Base-by-base conservation (phyloP, 139 green algal species). In the Mychonastes homosphaera region DNA sequence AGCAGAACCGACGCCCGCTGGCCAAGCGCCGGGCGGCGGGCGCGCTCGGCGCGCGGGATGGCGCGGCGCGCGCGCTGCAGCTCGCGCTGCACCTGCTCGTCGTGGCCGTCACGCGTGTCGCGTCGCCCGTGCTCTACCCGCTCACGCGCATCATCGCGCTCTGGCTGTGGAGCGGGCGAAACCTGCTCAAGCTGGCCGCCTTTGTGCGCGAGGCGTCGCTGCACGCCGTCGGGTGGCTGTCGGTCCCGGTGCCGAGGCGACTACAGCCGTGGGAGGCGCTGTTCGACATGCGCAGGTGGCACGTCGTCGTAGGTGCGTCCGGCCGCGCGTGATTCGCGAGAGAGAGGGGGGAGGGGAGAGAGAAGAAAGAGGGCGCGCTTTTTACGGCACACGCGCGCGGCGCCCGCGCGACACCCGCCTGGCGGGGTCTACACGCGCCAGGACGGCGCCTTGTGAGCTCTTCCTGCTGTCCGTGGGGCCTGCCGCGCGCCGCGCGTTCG, bases 241-340 rank as follows among this genome's bases (percentile, higher is more conserved):
- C 61, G 8, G 71, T 74, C 8, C 56, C 69, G 1, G 36, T 56
- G 5, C 34, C 38, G 10, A 21, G 46, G 15, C 40, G 50, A 27
- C 43, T 88, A 32, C 58, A 60, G 0, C 48, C 52, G 3, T 51
- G 72, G 1, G 57, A 75, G 29, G 48, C 59, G 21, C 47, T 69
- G 1, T 33, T 72, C 4, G 58, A 75, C 19, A 36, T 86, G 28
- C 58, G 68, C 23, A 70, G 82, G 47, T 90, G 77, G 79, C 83
- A 90, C 49, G 19, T 81, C 1, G 78, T 63, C 1, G 26, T 82
- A 43, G 81, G 83, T 90, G 61, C 69, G 82, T 33, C 0, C 16
- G 1, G 24, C 5, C 8, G 18, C 21, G 18, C 23, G 12, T 12
- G 12, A 30, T 19, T 7, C 18, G 24, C 4, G 44, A 4, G 15